Base-by-base conservation (phyloP, 169 alveolate genomes). In the Plasmodium yoelii region DNA sequence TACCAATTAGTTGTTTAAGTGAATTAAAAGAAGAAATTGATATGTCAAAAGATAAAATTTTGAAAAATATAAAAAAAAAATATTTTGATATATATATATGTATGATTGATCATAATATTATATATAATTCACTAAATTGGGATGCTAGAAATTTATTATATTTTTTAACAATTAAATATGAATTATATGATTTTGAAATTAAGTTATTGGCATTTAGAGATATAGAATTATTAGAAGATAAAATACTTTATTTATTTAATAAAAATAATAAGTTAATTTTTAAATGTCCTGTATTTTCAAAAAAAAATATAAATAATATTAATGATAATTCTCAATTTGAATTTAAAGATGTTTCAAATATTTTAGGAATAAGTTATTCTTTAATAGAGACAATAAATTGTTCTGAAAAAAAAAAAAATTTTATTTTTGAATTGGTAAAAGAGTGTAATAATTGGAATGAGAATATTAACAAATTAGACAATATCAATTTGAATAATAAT, bases 1-100 rank as follows among this genome's bases (percentile, higher is more conserved):
- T 86, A 22, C 91, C 91, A 10, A 44, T 86, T 44, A 86, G 13
- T 53, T 69, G 87, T 56, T 19, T 86, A 28, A 44, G 51, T 10
- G 91, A 86, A 70, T 72, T 86, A 42, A 86, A 86, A 51, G 69
- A 86, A 10, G 87, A 70, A 0, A 63, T 86, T n/a, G 60, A 86
- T 69, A 86, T 59, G 34, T 46, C 72, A 49, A 69, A 68, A 73
- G 74, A 68, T 42, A 86, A 70, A 59, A 59, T 39, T 15, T 70
- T 86, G 69, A 70, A 60, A 39, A 46, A 69, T 60, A 51, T 86
- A 22, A 86, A 56, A 59, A 61, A 70, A 47, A 15, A 86, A 0
- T 12, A 56, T 4, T 86, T 86, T 64, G 73, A 68, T 61, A 22
- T 86, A 34, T 86, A 86, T 19, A 68, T 86, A n/a, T 86, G 91